Base-by-base conservation (phyloP, 2,329 filamentous ascomycete genomes). In the Botrytis medusae region DNA sequence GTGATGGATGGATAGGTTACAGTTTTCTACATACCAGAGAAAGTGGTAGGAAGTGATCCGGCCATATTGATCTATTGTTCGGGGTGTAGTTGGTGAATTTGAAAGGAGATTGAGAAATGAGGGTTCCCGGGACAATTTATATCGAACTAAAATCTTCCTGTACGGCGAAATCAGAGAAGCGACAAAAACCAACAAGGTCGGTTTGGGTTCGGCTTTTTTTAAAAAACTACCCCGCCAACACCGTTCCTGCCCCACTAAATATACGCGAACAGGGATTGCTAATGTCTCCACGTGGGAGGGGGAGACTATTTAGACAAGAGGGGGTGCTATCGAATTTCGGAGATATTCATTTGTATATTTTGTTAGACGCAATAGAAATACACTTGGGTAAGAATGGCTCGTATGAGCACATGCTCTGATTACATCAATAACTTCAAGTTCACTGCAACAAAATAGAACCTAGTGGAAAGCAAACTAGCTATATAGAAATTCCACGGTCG, bases 1-100 rank as follows among this genome's bases (percentile, higher is more conserved):
- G 34, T 18, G 16, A n/a, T 40, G 12, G 16, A n/a, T 40, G 12
- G n/a, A 9, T 34, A 29, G n/a, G 40, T 40, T 14, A 32, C 10
- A 32, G 32, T 42, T 2, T 42, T 57, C 40, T 68, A 68, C 54
- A 60, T 69, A 69, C 71, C 71, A 61, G 71, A 69, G 25, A 72
- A 72, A 29, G 54, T 61, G 25, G 63, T 72, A 44, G 71, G 71
- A n/a, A 72, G 63, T 48, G 71, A 72, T 67, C 61, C 71, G 37
- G 42, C 37, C 71, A 72, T 72, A 20, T 61, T 61, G 42, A 25
- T 25, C n/a, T 10, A 25, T 64, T 10, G 4, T 8, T 59, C 32
- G 7, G 8, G 34, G 63, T 48, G 9, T 32, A 32, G 37, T 57
- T 69, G 22, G 18, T 44, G 25, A 32, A 40, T 8, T 32, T 0